Conservation (phyloP, 2,329 filamentous ascomycete species). For the Podosphaera fusca region DNA sequence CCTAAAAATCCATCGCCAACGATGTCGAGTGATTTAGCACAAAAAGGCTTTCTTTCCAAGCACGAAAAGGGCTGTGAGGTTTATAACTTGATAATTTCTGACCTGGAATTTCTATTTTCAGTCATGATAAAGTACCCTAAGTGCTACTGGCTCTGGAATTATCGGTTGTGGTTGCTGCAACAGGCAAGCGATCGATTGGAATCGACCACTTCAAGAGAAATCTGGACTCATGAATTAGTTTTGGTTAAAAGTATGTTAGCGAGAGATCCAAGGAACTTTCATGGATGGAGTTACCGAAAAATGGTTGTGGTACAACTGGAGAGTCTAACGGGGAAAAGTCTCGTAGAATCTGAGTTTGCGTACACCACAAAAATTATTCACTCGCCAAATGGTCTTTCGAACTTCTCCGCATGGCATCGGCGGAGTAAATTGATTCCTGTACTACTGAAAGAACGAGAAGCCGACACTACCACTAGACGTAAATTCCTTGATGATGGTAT, state of each 20-base stretch:
- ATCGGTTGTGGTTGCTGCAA: slow-evolving; percentile 64
- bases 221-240: slow-evolving; percentile 71
- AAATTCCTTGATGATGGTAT: slow-evolving; percentile 49
- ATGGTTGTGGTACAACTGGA: slow-evolving; percentile 58
- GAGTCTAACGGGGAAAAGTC: slow-evolving; percentile 29
- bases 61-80: slow-evolving; percentile 28
- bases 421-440: slow-evolving; percentile 63
- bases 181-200: slow-evolving; percentile 45
- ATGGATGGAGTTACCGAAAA: slow-evolving; percentile 83
- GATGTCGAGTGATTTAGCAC: slow-evolving; percentile 20
- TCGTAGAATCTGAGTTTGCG: slow-evolving; percentile 61
- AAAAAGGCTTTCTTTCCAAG: background rate
- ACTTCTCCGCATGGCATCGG: slow-evolving; percentile 94
- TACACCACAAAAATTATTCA: slow-evolving; percentile 82
- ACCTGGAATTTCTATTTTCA: slow-evolving; percentile 64
- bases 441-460: slow-evolving; percentile 46
- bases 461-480: slow-evolving; percentile 37
- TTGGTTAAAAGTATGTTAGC: slow-evolving; percentile 73
- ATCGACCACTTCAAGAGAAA: slow-evolving; percentile 26
- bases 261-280: slow-evolving; percentile 76
- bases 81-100: slow-evolving; percentile 38
- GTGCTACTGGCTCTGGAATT: slow-evolving; percentile 99
- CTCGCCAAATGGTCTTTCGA: slow-evolving; percentile 46
- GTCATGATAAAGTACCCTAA: slow-evolving; percentile 74
- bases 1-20: slow-evolving; percentile 36